A percentile compares a stretch with the other conserved stretches of the same genome.
phyloP scores from a whole-genome alignment of 2,329 filamentous ascomycete species.

The Cercospora zeae-maydis region DNA sequence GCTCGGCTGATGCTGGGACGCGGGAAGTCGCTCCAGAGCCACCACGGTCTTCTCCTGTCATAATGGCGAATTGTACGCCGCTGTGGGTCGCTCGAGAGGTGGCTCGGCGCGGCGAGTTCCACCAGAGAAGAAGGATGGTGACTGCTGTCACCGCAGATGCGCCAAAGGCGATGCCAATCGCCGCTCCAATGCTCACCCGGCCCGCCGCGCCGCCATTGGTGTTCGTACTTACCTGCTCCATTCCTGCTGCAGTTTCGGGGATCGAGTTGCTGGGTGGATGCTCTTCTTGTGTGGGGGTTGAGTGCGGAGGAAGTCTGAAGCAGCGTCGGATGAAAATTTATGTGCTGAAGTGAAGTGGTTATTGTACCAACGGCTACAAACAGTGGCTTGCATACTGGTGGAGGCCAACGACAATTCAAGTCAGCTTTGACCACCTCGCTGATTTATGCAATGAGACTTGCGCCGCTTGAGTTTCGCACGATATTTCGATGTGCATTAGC shows the following conservation, averaged over 20 bases:
- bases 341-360: not conserved
- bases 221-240: not conserved
- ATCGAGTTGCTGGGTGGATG: not conserved
- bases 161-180: not conserved
- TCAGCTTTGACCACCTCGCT: not conserved
- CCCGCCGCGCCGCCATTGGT: not conserved
- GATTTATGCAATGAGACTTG: not conserved
- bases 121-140: not conserved
- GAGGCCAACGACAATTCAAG: not conserved
- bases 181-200: not conserved
- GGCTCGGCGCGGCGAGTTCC: not conserved
- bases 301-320: not conserved
- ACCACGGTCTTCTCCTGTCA: not conserved
- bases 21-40: not conserved
- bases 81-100: not conserved
- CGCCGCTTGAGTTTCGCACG: not conserved
- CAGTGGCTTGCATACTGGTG: not conserved
- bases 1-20: not conserved
- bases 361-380: not conserved
- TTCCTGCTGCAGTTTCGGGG: not conserved
- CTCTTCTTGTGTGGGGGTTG: not conserved
- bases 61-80: not conserved
- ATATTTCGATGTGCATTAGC: not conserved
- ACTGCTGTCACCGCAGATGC: constrained; percentile 1
- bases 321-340: not conserved